Evolutionary conservation across 1,139 yeast species (phyloP).

Genomic region (Yamadazyma songkhlaensis): DNA sequence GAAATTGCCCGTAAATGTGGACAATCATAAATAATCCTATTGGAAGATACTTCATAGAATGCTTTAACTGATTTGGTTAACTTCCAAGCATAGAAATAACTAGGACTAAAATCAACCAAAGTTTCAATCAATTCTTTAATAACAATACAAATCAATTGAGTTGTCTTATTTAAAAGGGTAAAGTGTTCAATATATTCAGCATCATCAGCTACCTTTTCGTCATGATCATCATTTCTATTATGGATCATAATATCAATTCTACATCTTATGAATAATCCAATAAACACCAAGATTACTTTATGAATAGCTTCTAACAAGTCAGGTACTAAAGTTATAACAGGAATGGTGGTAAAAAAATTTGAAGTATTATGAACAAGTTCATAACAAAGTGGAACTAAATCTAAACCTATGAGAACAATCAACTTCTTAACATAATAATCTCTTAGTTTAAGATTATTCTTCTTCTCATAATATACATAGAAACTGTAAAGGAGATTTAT

Average conservation of each 20-base stretch:
- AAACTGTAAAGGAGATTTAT: conserved; percentile 25
- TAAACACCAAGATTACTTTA: conserved; percentile 13
- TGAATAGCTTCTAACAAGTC: conserved; percentile 26
- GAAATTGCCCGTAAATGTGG: not conserved
- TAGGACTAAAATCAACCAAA: conserved; percentile 27
- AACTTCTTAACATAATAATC: conserved; percentile 31
- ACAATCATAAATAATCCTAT: conserved; percentile 21
- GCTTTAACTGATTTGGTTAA: conserved; percentile 29
- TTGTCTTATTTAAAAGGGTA: conserved; percentile 2
- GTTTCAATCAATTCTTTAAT: conserved; percentile 21
- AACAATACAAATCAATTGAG: conserved; percentile 16
- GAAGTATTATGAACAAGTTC: conserved; percentile 25
- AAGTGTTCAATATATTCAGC: not conserved
- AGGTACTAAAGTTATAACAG: conserved; percentile 35
- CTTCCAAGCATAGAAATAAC: conserved; percentile 45
- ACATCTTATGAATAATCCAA: conserved; percentile 8
- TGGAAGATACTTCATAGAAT: conserved; percentile 19
- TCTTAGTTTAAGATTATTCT: conserved; percentile 19
- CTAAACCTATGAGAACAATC: conserved; percentile 22
- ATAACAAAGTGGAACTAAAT: conserved; percentile 29
- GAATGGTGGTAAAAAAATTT: conserved; percentile 26
- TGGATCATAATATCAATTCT: conserved; percentile 3
- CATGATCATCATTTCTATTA: conserved; percentile 1
- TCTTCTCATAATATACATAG: conserved; percentile 27
- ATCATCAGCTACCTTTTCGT: not conserved